Evolutionary conservation across 31 red algal genomes (phyloP), one percentile per base, ranked within the genome.

Genomic region (Odonthalia washingtoniensis): DNA sequence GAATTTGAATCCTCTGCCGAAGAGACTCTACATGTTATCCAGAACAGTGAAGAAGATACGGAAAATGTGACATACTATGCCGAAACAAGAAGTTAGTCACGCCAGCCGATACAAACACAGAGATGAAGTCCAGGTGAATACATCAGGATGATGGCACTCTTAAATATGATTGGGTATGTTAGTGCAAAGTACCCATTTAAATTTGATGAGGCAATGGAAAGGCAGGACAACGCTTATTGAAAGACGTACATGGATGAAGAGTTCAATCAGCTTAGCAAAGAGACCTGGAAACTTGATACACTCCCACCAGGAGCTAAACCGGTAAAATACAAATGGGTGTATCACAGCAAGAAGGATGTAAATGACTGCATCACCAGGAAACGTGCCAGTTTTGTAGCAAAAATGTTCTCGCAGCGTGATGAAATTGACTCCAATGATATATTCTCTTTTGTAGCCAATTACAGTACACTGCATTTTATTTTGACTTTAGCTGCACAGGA

Each of bases 381-480:
- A 12, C 72, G 74, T 37, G 82, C 82, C 31, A 57, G 87, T 0
- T 6, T 81, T 31, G 87, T 82, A 2, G 77, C 77, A 35, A 70
- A 70, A 44, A 77, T 27, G 31, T 90, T 82, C 66, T 32, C 2
- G 40, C 77, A 90, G 41, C 35, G 42, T 57, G 28, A 36, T 27
- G 77, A 77, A 42, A 39, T 90, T 1, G 77, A 90, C 64, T 90
- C 42, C 65, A 30, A 42, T 63, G 77, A 82, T 18, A 90, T 35
- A 3, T 74, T 73, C 49, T 62, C 87, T 17, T 77, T 64, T 34
- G 49, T 70, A 1, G 68, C 75, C 1, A 61, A 73, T 2, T 61
- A 45, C 5, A 40, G 77, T 12, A 52, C 66, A 0, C 5, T 81
- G 3, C 53, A 76, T 1, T 64, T 80, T 57, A 28, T 90, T 38